Conservation (phyloP, 2,329 filamentous ascomycete species). For the Dactylellina sp. region DNA sequence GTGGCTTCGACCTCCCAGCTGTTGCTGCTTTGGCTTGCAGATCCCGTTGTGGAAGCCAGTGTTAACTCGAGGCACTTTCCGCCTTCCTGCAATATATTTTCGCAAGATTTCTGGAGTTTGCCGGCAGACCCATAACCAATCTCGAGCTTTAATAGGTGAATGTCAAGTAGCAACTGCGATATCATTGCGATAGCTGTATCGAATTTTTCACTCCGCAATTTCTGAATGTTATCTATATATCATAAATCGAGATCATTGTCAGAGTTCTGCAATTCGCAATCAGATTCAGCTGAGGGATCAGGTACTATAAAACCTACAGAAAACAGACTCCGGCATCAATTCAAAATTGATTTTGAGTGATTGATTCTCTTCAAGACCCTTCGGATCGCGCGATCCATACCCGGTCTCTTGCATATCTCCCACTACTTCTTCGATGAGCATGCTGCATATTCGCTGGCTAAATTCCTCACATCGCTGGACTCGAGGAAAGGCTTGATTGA, state of each 20-base stretch:
- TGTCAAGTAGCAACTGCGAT: slow-evolving; percentile 8
- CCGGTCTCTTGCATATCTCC: slow-evolving; percentile 27
- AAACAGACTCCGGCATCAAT: slow-evolving; percentile 21
- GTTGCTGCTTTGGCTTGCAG: background rate
- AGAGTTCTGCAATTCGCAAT: no score
- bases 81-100: background rate
- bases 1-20: slow-evolving; percentile 23
- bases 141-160: slow-evolving; percentile 12
- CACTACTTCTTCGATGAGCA: slow-evolving; percentile 45
- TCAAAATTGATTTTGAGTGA: slow-evolving; percentile 21
- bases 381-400: slow-evolving; percentile 12
- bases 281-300: background rate
- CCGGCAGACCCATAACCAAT: background rate
- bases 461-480: background rate
- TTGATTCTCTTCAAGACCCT: slow-evolving; percentile 1
- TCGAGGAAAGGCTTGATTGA: slow-evolving; percentile 23
- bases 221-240: slow-evolving; percentile 21
- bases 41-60: slow-evolving; percentile 19
- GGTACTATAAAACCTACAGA: slow-evolving; percentile 12
- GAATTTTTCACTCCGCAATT: slow-evolving; percentile 8
- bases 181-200: background rate
- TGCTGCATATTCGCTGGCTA: slow-evolving; percentile 12
- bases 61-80: slow-evolving; percentile 5
- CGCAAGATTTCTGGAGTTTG: background rate
- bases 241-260: no score